Conservation (phyloP, 305 asterid species). For the Rubia peregrina region DNA sequence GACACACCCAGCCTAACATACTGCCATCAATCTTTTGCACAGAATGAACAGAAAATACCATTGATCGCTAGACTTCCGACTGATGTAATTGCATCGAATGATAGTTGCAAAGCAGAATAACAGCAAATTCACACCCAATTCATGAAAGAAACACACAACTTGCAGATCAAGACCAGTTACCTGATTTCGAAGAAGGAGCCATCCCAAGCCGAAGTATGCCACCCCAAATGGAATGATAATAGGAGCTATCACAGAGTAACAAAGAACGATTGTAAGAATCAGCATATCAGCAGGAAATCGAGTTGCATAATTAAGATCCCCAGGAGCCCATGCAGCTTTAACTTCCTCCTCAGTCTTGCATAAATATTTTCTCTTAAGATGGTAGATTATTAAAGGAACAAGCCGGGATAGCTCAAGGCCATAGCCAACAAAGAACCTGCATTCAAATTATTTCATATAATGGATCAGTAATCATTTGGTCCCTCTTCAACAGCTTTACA, state of each 20-base stretch:
- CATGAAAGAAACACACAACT: neutral
- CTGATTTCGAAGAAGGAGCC: conserved; percentile 91
- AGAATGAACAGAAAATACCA: conserved; percentile 46
- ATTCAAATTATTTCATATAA: conserved; percentile 2
- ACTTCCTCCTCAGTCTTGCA: conserved; percentile 81
- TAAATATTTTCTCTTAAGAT: conserved; percentile 65
- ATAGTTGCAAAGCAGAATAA: neutral
- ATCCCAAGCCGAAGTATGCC: conserved; percentile 75
- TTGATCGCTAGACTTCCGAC: neutral
- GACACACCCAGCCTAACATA: conserved; percentile 58
- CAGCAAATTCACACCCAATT: neutral
- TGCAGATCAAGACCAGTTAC: conserved; percentile 20
- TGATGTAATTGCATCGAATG: neutral
- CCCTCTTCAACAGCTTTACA: neutral
- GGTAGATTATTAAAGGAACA: conserved; percentile 65
- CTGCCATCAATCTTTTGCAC: conserved; percentile 54
- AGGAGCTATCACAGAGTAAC: conserved; percentile 87
- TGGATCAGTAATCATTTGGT: conserved; percentile 2
- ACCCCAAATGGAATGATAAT: conserved; percentile 75
- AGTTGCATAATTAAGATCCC: conserved; percentile 69
- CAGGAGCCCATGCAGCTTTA: conserved; percentile 87
- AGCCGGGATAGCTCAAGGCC: conserved; percentile 87
- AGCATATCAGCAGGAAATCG: conserved; percentile 77
- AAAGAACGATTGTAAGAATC: conserved; percentile 52
- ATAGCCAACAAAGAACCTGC: conserved; percentile 90